phyloP scores from a whole-genome alignment of 257 asterid genomes.

The Solanum etuberosum region DNA sequence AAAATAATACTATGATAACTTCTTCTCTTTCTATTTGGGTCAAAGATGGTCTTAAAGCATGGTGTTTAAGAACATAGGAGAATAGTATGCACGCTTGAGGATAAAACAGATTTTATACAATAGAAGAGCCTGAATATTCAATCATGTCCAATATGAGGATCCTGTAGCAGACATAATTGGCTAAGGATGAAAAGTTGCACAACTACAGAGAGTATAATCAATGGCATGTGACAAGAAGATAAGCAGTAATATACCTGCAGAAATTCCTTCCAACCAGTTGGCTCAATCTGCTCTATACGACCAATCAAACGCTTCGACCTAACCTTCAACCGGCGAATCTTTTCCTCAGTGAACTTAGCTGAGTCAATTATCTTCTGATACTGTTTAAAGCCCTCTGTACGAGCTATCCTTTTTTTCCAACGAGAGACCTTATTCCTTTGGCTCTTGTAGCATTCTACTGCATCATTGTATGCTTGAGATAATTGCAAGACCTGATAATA shows the following conservation, averaged over 20 bases:
- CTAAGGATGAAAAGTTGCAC: neutral
- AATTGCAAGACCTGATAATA: constrained; percentile 41
- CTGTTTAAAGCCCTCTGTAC: constrained; percentile 80
- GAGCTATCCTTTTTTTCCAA: constrained; percentile 73
- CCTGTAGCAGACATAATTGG: neutral
- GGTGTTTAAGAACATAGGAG: neutral
- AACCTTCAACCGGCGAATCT: constrained; percentile 69
- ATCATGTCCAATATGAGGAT: neutral
- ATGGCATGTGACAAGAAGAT: neutral
- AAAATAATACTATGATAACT: neutral
- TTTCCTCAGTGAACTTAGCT: constrained; percentile 80
- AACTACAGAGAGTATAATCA: neutral
- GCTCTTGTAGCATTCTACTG: constrained; percentile 70
- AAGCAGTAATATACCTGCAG: constrained; percentile 50
- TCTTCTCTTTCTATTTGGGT: neutral
- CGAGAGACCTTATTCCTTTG: constrained; percentile 85
- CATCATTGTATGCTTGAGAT: constrained; percentile 65
- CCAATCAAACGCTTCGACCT: constrained; percentile 67
- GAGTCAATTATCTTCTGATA: constrained; percentile 68
- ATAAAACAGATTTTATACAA: neutral
- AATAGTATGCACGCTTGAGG: neutral
- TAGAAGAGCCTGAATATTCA: neutral
- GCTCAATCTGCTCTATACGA: constrained; percentile 92
- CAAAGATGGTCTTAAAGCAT: neutral
- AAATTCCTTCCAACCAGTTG: constrained; percentile 99